Evolutionary conservation across 352 stramenopile genomes (phyloP).

Genomic region (Phytophthora citrophthora): DNA sequence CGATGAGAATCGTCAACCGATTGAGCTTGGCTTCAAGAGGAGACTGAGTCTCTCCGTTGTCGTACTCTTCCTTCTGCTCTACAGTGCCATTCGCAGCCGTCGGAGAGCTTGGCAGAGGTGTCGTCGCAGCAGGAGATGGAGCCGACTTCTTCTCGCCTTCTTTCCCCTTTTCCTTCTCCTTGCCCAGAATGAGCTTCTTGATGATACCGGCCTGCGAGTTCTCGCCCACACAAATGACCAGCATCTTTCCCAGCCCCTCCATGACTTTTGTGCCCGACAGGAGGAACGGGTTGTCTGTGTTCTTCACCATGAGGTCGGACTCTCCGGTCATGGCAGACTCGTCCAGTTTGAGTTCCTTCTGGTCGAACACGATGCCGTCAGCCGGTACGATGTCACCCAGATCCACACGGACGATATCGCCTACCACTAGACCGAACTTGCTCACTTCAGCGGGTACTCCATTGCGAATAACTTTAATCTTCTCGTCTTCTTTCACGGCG

Average conservation of each 20-base stretch:
- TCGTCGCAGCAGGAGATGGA: slow-evolving; percentile 12
- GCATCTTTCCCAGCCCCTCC: slow-evolving; percentile 91
- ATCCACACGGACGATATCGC: slow-evolving; percentile 87
- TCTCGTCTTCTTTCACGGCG: slow-evolving; percentile 82
- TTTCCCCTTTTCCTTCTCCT: slow-evolving; percentile 75
- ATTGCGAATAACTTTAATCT: slow-evolving; percentile 86
- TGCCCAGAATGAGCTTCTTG: slow-evolving; percentile 84
- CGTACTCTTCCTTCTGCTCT: slow-evolving; percentile 70
- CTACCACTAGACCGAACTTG: slow-evolving; percentile 87
- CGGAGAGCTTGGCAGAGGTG: slow-evolving; percentile 7
- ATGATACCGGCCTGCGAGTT: slow-evolving; percentile 95
- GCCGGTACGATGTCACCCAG: slow-evolving; percentile 91
- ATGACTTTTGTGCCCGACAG: slow-evolving; percentile 95
- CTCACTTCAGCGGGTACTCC: slow-evolving; percentile 61
- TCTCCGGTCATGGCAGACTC: slow-evolving; percentile 94
- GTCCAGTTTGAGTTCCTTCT: slow-evolving; percentile 91
- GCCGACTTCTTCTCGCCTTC: slow-evolving; percentile 21
- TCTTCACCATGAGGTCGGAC: slow-evolving; percentile 89
- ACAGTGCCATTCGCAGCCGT: slow-evolving; percentile 83
- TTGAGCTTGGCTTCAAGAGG: slow-evolving; percentile 90
- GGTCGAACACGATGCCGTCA: slow-evolving; percentile 90
- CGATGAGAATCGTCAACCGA: slow-evolving; percentile 81
- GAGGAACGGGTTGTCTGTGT: slow-evolving; percentile 90
- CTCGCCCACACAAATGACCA: slow-evolving; percentile 94
- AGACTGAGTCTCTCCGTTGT: slow-evolving; percentile 63